Conservation (phyloP, 2,329 filamentous ascomycete species). For the Pyricularia sp. region DNA sequence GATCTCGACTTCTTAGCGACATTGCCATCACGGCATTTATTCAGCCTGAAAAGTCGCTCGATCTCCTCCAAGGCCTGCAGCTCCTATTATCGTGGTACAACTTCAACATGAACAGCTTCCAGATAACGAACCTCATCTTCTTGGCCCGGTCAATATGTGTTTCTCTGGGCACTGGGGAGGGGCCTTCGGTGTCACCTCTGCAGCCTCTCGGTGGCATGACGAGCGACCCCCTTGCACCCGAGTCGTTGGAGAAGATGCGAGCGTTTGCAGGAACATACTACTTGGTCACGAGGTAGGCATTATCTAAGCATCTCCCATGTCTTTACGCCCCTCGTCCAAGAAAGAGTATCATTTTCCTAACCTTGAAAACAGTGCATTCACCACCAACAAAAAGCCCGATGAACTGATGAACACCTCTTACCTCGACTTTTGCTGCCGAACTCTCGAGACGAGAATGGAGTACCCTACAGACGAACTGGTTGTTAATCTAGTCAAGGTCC, state of each 20-base stretch:
- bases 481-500: constrained; percentile 34
- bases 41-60: constrained; percentile 32
- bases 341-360: neutral
- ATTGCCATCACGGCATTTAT: constrained; percentile 25
- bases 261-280: constrained; percentile 41
- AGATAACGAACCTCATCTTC: constrained; percentile 39
- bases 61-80: constrained; percentile 36
- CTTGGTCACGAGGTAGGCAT: constrained; percentile 25
- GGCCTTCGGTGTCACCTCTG: neutral
- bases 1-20: constrained; percentile 32
- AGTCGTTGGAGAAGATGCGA: constrained; percentile 28
- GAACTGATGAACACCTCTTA: constrained; percentile 35
- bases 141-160: constrained; percentile 36
- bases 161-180: constrained; percentile 27
- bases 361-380: constrained; percentile 15
- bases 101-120: constrained; percentile 37
- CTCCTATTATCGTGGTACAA: constrained; percentile 38
- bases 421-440: constrained; percentile 31
- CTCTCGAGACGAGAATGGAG: constrained; percentile 31
- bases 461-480: constrained; percentile 33
- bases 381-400: constrained; percentile 33
- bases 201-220: neutral
- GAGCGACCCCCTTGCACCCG: constrained; percentile 2
- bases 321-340: neutral
- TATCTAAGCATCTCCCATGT: neutral